Conservation (phyloP, 352 stramenopile species). For the Pythium phragmiticola region DNA sequence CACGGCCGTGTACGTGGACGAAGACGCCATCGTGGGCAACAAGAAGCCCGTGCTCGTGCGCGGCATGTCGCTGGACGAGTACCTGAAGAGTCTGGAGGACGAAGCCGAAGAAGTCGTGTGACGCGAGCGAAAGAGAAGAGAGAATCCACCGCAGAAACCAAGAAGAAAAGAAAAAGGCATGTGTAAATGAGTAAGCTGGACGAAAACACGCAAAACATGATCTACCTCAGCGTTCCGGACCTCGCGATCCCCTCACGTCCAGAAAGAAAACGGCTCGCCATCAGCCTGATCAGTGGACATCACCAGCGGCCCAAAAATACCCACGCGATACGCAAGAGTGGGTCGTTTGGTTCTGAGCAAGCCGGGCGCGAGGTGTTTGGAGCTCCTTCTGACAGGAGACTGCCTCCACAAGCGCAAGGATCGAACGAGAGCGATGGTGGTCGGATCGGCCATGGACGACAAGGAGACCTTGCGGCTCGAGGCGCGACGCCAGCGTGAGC, state of each 20-base stretch:
- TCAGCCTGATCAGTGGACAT: background rate
- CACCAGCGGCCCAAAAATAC: constrained; percentile 6
- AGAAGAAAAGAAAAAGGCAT: background rate
- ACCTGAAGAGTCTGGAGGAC: constrained; percentile 70
- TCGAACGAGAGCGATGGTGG: constrained; percentile 2
- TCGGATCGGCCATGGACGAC: constrained; percentile 27
- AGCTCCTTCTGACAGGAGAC: background rate
- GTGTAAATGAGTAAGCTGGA: background rate
- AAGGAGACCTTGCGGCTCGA: constrained; percentile 57
- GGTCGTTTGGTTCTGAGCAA: background rate
- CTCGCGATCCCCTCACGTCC: no score
- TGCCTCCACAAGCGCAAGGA: background rate
- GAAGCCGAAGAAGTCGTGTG: constrained; percentile 55
- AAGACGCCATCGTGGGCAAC: constrained; percentile 86
- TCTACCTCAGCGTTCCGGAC: background rate
- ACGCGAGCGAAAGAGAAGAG: background rate
- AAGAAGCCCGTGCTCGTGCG: constrained; percentile 91
- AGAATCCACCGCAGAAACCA: no score
- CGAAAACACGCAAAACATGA: constrained; percentile 4
- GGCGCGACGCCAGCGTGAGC: constrained; percentile 58
- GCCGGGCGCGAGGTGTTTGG: background rate
- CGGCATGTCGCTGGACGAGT: constrained; percentile 65
- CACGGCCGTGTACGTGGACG: constrained; percentile 93
- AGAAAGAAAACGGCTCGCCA: no score
- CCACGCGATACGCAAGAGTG: background rate